phyloP scores from a whole-genome alignment of 2,329 filamentous ascomycete genomes.

The Apiospora sp. region DNA sequence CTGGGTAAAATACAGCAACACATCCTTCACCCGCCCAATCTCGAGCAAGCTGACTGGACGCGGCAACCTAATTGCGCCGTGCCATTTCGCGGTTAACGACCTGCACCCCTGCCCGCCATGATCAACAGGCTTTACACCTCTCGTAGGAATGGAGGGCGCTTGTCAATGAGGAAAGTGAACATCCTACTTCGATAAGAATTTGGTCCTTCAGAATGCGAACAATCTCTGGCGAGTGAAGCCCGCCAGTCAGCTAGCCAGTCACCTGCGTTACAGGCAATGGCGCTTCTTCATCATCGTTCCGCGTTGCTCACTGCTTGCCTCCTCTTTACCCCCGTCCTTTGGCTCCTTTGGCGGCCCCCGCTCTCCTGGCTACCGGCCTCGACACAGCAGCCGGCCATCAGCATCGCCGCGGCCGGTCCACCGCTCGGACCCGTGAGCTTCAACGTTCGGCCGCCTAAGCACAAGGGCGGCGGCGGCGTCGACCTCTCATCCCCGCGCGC shows the following conservation, averaged over 20 bases:
- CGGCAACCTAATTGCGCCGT: background rate
- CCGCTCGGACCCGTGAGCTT: background rate
- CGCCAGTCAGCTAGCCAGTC: background rate
- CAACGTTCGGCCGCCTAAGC: background rate
- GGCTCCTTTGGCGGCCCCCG: background rate
- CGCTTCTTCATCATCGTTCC: background rate
- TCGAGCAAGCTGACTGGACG: no score
- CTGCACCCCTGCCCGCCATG: constrained; percentile 1
- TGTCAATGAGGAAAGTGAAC: background rate
- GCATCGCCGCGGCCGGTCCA: background rate
- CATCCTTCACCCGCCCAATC: no score
- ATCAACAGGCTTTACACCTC: no score
- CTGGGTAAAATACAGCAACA: no score
- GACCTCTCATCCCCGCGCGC: constrained; percentile 48
- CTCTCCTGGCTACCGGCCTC: background rate
- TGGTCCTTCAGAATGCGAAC: background rate
- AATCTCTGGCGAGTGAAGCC: background rate
- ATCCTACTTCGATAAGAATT: background rate
- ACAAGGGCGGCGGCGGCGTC: constrained; percentile 6
- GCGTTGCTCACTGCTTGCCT: background rate
- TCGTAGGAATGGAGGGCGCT: background rate
- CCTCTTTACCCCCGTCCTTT: background rate
- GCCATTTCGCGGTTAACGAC: background rate
- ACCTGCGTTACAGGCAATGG: background rate
- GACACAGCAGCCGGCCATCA: background rate